These are phyloP conservation scores for Solanum paucissectum DNA, from an alignment of 257 asterid species.

Conservation along the genomic window DNA sequence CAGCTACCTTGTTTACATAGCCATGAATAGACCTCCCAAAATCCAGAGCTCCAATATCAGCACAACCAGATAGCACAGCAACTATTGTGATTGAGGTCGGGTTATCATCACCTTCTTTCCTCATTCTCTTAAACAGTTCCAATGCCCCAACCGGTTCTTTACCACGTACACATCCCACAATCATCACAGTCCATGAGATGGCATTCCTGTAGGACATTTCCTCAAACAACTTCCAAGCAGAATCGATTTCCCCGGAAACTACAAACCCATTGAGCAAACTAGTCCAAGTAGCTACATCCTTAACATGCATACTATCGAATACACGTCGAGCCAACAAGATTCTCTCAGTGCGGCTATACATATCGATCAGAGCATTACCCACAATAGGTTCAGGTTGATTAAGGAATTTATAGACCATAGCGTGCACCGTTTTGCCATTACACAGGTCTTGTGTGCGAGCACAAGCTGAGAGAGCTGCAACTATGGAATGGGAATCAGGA, in stretches of 20 bases:
- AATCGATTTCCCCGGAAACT: constrained; percentile 31
- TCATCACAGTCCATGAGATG: constrained; percentile 79
- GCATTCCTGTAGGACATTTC: constrained; percentile 60
- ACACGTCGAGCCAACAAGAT: constrained; percentile 35
- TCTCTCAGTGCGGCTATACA: constrained; percentile 45
- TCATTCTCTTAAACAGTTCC: constrained; percentile 46
- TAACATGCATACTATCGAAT: constrained; percentile 25
- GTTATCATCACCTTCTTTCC: constrained; percentile 25
- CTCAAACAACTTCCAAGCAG: constrained; percentile 44
- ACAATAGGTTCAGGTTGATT: constrained; percentile 31
- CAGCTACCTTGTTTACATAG: constrained; percentile 35
- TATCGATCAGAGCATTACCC: constrained; percentile 55
- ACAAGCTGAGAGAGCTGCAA: constrained; percentile 64
- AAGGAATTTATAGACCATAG: constrained; percentile 41
- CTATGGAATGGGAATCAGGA: constrained; percentile 53
- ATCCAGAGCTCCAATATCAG: constrained; percentile 74
- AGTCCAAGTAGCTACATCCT: constrained; percentile 69
- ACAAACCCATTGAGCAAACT: constrained; percentile 57
- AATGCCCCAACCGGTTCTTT: constrained; percentile 45
- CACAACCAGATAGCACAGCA: constrained; percentile 75
- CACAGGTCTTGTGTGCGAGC: constrained; percentile 35
- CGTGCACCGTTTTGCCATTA: constrained; percentile 47
- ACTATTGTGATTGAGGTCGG: constrained; percentile 61
- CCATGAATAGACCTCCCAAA: constrained; percentile 58
- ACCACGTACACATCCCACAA: constrained; percentile 55